phyloP scores from a whole-genome alignment of 441 rosid genomes.

The Gossypium schwendimanii region DNA sequence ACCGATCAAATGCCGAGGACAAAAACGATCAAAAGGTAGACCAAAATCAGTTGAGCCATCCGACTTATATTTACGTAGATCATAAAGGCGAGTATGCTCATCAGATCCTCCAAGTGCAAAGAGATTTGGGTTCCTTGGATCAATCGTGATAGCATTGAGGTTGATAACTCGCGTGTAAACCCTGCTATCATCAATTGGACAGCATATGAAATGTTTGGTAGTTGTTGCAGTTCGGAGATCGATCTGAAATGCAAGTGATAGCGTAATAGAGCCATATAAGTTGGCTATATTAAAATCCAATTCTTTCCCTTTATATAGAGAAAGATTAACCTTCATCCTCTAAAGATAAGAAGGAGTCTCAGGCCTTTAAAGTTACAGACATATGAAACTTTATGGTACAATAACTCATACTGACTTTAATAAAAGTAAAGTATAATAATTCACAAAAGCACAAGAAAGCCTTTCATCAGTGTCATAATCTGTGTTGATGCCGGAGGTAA shows the following conservation, averaged over 20 bases:
- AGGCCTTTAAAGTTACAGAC: no score
- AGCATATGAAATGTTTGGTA: constrained; percentile 72
- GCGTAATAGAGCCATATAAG: neutral
- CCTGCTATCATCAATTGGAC: constrained; percentile 26
- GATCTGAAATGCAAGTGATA: constrained; percentile 48
- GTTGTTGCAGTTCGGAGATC: constrained; percentile 62
- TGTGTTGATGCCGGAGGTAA: no score
- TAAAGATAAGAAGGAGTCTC: no score
- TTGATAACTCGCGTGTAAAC: constrained; percentile 25
- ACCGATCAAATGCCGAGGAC: constrained; percentile 65
- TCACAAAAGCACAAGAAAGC: no score
- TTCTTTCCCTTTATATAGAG: no score
- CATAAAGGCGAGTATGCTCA: constrained; percentile 72
- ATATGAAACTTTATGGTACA: no score
- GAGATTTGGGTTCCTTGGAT: constrained; percentile 74
- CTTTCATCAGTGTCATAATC: no score
- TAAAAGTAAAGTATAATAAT: no score
- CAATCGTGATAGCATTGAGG: constrained; percentile 67
- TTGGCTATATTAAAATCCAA: constrained; percentile 3
- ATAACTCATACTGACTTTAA: no score
- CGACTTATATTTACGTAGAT: constrained; percentile 58
- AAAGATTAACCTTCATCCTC: no score
- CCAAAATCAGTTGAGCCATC: constrained; percentile 47
- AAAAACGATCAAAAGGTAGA: constrained; percentile 50
- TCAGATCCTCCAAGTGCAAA: constrained; percentile 79